Evolutionary conservation across 441 rosid genomes (phyloP).

Genomic region (Croton laevigatus): DNA sequence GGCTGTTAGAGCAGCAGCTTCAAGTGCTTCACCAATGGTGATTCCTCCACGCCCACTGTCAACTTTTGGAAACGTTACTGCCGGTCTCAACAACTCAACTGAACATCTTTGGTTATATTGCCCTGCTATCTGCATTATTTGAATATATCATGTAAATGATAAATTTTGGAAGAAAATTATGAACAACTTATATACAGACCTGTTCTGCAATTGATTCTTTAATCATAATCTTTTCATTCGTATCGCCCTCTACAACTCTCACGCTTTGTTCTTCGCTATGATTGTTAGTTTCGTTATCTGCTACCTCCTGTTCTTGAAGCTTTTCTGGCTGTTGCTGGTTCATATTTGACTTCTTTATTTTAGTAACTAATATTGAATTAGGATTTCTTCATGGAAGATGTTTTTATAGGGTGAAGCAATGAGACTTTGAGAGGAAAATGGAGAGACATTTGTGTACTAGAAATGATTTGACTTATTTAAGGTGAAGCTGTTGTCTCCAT

Average conservation of each 20-base stretch:
- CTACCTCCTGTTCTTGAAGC: constrained; percentile 35
- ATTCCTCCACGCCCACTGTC: constrained; percentile 29
- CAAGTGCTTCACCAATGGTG: constrained; percentile 85
- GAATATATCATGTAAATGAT: no score
- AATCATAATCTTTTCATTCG: constrained; percentile 21
- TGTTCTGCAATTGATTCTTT: constrained; percentile 38
- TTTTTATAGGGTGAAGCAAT: constrained; percentile 16
- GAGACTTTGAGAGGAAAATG: constrained; percentile 21
- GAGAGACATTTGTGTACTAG: background rate
- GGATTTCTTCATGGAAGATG: background rate
- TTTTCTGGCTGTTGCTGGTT: constrained; percentile 39
- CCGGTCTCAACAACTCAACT: background rate
- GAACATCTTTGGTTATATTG: constrained; percentile 24
- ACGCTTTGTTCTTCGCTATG: no score
- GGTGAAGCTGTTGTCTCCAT: background rate
- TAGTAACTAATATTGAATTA: background rate
- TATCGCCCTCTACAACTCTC: no score
- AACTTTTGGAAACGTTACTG: constrained; percentile 8
- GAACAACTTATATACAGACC: no score
- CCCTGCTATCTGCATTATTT: constrained; percentile 29
- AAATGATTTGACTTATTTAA: constrained; percentile 1
- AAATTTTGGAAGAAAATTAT: no score
- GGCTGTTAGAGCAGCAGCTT: constrained; percentile 60
- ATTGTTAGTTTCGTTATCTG: constrained; percentile 26
- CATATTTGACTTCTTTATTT: constrained; percentile 18